Evolutionary conservation across 495 filamentous ascomycete species (phyloP).

Genomic region (Lophiotrema nucula): DNA sequence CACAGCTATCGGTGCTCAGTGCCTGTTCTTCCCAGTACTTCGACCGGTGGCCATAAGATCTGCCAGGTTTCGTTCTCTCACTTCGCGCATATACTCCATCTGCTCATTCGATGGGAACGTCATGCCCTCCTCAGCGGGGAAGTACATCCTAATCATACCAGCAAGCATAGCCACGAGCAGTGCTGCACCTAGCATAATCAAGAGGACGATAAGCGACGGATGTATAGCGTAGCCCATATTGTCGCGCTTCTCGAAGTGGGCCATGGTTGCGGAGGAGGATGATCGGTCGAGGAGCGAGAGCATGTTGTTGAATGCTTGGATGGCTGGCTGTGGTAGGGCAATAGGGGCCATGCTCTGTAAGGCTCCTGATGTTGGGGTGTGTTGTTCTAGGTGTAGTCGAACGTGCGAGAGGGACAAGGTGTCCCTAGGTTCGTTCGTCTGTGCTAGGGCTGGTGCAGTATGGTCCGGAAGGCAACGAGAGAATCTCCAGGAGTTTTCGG

Average conservation of each 20-base stretch:
- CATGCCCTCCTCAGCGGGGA: neutral
- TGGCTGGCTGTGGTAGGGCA: too few species aligned
- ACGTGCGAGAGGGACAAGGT: too few species aligned
- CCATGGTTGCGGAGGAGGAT: neutral
- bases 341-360: too few species aligned
- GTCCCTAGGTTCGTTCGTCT: too few species aligned
- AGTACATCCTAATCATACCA: neutral
- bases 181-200: constrained; percentile 13
- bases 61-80: neutral
- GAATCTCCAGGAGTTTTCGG: too few species aligned
- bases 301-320: neutral
- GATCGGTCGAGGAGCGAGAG: neutral
- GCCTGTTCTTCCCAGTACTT: neutral
- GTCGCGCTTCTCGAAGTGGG: constrained; percentile 8
- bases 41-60: too few species aligned
- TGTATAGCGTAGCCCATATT: constrained; percentile 25
- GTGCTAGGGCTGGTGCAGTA: too few species aligned
- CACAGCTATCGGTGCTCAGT: too few species aligned
- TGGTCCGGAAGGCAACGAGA: too few species aligned
- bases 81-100: constrained; percentile 17
- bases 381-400: too few species aligned
- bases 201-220: constrained; percentile 17
- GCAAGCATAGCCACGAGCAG: neutral
- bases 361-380: too few species aligned
- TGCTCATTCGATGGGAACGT: neutral